phyloP scores from a whole-genome alignment of 352 stramenopile species.

The Peronospora destructor region DNA sequence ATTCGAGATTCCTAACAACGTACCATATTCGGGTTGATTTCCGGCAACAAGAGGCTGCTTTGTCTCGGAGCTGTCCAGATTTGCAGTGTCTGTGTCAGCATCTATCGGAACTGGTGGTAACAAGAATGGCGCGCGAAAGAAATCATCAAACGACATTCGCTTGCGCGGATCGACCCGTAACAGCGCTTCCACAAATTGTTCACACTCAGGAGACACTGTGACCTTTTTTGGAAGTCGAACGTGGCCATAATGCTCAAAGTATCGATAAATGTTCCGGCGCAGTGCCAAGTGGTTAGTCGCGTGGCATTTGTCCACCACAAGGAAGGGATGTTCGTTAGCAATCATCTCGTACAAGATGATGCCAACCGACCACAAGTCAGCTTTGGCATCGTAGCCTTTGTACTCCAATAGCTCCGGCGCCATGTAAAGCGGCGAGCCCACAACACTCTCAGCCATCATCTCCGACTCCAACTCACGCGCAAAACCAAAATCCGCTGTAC shows the following conservation, averaged over 20 bases:
- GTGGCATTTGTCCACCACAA: conserved; percentile 66
- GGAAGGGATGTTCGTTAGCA: conserved; percentile 71
- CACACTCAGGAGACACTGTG: conserved; percentile 53
- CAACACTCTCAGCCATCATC: conserved; percentile 73
- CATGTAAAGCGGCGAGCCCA: conserved; percentile 77
- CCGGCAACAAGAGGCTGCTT: conserved; percentile 68
- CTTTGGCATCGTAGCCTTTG: conserved; percentile 82
- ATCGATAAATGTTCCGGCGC: conserved; percentile 70
- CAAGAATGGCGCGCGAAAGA: conserved; percentile 62
- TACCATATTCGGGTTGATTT: conserved; percentile 60
- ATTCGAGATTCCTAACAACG: not conserved
- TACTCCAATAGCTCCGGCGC: conserved; percentile 74
- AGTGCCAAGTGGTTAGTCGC: conserved; percentile 74
- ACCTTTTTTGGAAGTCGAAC: conserved; percentile 48
- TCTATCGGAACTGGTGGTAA: conserved; percentile 45
- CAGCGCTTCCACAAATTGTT: conserved; percentile 50
- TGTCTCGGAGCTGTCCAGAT: conserved; percentile 39
- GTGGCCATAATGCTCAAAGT: conserved; percentile 54
- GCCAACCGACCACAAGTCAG: conserved; percentile 71
- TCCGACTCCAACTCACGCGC: conserved; percentile 58
- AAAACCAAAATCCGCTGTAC: conserved; percentile 67
- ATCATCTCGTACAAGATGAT: conserved; percentile 85
- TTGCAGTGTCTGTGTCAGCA: conserved; percentile 14
- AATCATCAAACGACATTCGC: conserved; percentile 75
- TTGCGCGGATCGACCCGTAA: conserved; percentile 55